Base-by-base conservation (phyloP, 2,329 filamentous ascomycete species). In the Aureobasidium subglaciale region DNA sequence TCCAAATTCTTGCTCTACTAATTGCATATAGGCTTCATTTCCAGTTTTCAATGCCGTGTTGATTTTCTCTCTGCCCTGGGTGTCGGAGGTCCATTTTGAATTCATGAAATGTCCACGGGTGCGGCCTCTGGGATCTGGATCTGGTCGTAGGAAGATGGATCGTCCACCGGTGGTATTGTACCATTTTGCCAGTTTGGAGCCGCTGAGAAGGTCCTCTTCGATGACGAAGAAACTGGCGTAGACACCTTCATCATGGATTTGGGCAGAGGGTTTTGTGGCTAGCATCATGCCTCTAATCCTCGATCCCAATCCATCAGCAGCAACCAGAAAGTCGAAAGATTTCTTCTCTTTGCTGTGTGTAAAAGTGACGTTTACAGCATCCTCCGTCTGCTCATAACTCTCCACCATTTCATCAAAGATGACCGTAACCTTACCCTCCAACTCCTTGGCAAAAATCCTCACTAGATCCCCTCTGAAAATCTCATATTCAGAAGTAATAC, bases 261-360 rank as follows among this genome's bases (percentile, higher is more conserved):
- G 61, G 48, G 75, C 70, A 43, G 70, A 67, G 1, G 71, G 65
- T 34, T 66, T 67, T 50, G 71, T 72, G 8, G 64, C 67, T 9
- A 78, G 64, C 13, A 71, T 74, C 8, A 78, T 67, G 2, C 74
- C 72, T 41, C 77, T 68, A 24, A 75, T 78, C 37, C 71, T 65
- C 3, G 77, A 79, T 2, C 69, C 73, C 10, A 73, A 64, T 1
- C 77, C 77, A 57, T 79, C 77, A 55, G 71, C 74, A 20, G 73
- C 76, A 11, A 79, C 72, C 15, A 80, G 71, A 3, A 80, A 70
- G 55, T 78, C 76, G 58, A 68, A 78, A n/a, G 70, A 61, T 4
- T 68, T 48, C 5, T 67, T 59, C 7, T 67, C 67, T 3, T 63
- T 59, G 24, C 70, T 66, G 38, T 73, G 74, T 13, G 65, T 60